Conservation (phyloP, 495 filamentous ascomycete genomes). For the Stereocaulon alpinum region DNA sequence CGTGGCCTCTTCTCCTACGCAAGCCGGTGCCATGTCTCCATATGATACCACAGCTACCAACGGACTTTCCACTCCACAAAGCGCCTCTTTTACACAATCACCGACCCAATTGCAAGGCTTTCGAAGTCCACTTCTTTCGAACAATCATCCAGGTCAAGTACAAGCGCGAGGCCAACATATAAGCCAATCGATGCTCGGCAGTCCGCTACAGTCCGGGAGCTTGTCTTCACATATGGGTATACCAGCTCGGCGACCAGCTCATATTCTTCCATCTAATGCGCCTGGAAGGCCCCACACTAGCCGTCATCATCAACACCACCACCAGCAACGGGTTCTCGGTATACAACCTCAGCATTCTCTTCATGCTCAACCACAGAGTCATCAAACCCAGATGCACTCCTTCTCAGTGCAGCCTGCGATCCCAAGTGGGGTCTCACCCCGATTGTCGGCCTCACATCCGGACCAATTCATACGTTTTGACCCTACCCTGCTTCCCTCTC, state of each 20-base stretch:
- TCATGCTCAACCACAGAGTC: not conserved
- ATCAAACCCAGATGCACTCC: not conserved
- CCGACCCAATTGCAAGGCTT: not conserved
- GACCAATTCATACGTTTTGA: conserved; percentile 4
- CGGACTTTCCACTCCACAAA: not conserved
- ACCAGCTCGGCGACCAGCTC: not conserved
- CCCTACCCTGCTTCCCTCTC: conserved; percentile 20
- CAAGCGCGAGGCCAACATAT: not conserved
- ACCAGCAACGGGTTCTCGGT: not conserved
- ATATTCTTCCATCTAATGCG: not conserved
- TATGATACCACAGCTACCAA: not conserved
- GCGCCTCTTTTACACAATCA: not conserved
- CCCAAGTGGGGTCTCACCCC: not conserved
- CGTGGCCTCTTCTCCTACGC: not conserved
- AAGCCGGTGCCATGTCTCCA: not conserved
- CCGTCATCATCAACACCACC: not conserved
- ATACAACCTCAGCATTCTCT: not conserved
- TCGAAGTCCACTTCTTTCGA: not conserved
- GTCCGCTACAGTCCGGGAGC: not conserved
- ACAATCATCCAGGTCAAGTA: not conserved
- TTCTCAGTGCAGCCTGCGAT: not conserved
- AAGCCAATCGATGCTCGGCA: not conserved
- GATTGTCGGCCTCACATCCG: not conserved
- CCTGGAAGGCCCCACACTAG: not conserved
- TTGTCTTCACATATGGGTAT: not conserved